phyloP scores from a whole-genome alignment of 2,329 filamentous ascomycete genomes.

The Hypoxylon sp. region DNA sequence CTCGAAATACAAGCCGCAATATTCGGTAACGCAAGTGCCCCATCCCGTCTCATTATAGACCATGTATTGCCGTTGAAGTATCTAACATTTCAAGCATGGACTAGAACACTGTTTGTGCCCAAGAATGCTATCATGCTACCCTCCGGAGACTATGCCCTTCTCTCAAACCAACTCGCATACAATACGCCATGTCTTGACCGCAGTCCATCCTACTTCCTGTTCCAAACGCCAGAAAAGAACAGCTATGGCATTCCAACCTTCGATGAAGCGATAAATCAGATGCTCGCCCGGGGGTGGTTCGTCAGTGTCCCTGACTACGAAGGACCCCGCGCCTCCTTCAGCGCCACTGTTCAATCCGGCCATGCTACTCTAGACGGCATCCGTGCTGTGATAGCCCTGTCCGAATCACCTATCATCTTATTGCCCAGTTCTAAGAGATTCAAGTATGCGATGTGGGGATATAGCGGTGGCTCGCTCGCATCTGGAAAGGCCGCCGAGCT shows the following conservation, averaged over 20 bases:
- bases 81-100: not conserved
- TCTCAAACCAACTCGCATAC: constrained; percentile 52
- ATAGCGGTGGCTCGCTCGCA: constrained; percentile 63
- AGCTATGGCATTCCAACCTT: constrained; percentile 21
- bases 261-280: constrained; percentile 43
- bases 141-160: constrained; percentile 36
- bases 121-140: constrained; percentile 13
- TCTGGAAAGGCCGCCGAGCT: constrained; percentile 62
- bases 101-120: constrained; percentile 43
- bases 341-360: constrained; percentile 20
- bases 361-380: constrained; percentile 33
- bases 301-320: constrained; percentile 59
- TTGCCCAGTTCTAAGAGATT: constrained; percentile 11
- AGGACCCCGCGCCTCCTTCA: constrained; percentile 49
- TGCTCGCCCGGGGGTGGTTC: constrained; percentile 56
- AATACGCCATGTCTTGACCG: constrained; percentile 50
- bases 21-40: constrained; percentile 47
- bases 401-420: constrained; percentile 32
- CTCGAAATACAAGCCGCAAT: constrained; percentile 47
- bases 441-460: constrained; percentile 58
- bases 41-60: not conserved
- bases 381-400: constrained; percentile 28
- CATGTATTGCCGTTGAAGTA: not conserved
- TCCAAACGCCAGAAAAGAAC: constrained; percentile 17
- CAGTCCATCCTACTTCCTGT: constrained; percentile 47